A percentile compares a stretch with the other conserved stretches of the same genome.
These are phyloP conservation scores for Grosmannia huntii DNA, from an alignment of 2,329 filamentous ascomycete genomes.

Conservation along the genomic window DNA sequence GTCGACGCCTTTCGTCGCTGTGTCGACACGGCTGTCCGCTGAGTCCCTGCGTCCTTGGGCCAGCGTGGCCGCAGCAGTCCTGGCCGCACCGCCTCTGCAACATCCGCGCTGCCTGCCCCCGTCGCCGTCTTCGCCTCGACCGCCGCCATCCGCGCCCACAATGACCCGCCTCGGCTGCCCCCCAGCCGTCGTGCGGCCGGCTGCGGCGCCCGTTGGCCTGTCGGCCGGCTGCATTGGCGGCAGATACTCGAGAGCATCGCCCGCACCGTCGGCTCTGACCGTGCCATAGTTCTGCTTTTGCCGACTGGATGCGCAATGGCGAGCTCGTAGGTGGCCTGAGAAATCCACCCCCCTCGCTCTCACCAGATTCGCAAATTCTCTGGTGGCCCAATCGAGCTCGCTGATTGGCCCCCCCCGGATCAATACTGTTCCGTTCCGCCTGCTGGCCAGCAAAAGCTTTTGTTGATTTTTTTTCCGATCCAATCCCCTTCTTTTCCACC, in stretches of 20 bases:
- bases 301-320: neutral
- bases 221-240: constrained; percentile 11
- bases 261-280: constrained; percentile 12
- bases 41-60: neutral
- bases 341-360: neutral
- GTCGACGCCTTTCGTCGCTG: neutral
- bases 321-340: constrained; percentile 5
- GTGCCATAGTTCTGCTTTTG: neutral
- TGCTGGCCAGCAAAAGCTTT: neutral
- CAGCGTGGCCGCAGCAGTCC: neutral
- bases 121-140: neutral
- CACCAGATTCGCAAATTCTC: neutral
- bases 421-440: constrained; percentile 9
- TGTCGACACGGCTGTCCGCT: neutral
- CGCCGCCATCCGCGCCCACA: neutral
- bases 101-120: neutral
- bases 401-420: constrained; percentile 7
- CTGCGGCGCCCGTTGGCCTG: neutral
- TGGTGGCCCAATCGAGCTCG: constrained; percentile 4
- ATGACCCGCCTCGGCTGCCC: neutral
- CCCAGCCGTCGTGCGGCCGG: neutral
- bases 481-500: neutral
- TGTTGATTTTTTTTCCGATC: constrained; percentile 9
- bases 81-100: neutral
- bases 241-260: constrained; percentile 14